Base-by-base conservation (phyloP, 2,329 filamentous ascomycete species). In the Scleromitrula shiraiana region DNA sequence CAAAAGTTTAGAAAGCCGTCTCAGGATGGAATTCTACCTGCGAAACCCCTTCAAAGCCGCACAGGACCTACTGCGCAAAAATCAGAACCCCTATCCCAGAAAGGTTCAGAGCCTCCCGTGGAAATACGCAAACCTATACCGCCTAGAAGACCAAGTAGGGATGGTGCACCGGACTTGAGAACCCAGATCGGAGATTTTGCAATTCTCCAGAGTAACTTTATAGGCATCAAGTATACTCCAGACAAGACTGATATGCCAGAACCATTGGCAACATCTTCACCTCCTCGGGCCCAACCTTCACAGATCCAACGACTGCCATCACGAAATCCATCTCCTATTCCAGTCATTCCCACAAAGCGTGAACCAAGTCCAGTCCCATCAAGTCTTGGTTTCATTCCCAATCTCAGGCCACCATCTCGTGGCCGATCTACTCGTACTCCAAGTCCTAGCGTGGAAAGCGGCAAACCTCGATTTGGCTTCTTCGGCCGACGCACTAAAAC, bases 401-500 rank as follows among this genome's bases (percentile, higher is more conserved):
- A 60, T 36, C 43, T 63, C 17, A 54, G 50, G 37, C 55, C 58
- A 7, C 56, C 58, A 15, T 62, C 63, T 17, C 66, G 53, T 56
- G 54, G 32, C 60, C 64, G 36, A 17, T 42, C 44, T 7, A 62
- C 67, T 54, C 68, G 76, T 58, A 68, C 69, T 33, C 78, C 70
- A 49, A 81, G 73, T 53, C 77, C 80, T 2, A 77, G 73, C 45
- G 68, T 78, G 4, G 74, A 72, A 8, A 75, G 76, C 10, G 78
- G 80, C 30, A 73, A 70, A 56, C 74, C 77, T 7, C 78, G 84
- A 2, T 93, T 95, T 63, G 83, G 85, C 1, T 74, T 95, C 46
- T 95, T 95, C 59, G 73, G 82, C 7, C 78, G 84, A 55, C 82
- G 80, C 48, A 80, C 80, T 12, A 94, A 88, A 64, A 73, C 77